A percentile compares a stretch with the other conserved stretches of the same genome.
These are phyloP conservation scores for Neurospora africana DNA, from an alignment of 495 filamentous ascomycete species.

Conservation along the genomic window DNA sequence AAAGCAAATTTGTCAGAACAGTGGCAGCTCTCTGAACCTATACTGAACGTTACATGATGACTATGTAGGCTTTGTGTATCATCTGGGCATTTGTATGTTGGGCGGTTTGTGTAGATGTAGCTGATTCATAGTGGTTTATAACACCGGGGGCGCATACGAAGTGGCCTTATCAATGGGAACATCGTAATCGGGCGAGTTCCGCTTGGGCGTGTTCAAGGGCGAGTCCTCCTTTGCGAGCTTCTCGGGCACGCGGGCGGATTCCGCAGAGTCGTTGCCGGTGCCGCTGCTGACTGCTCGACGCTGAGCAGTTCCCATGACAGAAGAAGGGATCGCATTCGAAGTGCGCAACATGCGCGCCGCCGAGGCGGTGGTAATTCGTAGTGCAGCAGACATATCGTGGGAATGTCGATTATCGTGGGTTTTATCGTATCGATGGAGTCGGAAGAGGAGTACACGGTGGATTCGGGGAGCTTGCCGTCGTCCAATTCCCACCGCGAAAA, in stretches of 20 bases:
- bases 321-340: background rate
- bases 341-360: conserved; percentile 34
- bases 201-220: conserved; percentile 25
- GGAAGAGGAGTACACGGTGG: background rate
- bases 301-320: conserved; percentile 15
- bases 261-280: conserved; percentile 33
- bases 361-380: conserved; percentile 26
- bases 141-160: conserved; percentile 48
- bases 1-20: background rate
- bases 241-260: conserved; percentile 18
- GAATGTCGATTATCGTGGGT: background rate
- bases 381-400: conserved; percentile 34
- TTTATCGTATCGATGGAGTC: background rate
- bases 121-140: background rate
- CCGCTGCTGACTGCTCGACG: conserved; percentile 26
- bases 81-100: too few species aligned
- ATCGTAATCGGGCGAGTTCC: conserved; percentile 70
- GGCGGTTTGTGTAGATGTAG: too few species aligned
- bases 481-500: background rate
- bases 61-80: too few species aligned
- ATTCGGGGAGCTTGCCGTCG: background rate
- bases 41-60: background rate
- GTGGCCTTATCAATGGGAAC: conserved; percentile 68
- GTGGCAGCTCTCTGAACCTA: background rate
- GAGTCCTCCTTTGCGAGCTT: conserved; percentile 14